Evolutionary conservation across 2,329 filamentous ascomycete genomes (phyloP).

Genomic region (Penicillium sp.): DNA sequence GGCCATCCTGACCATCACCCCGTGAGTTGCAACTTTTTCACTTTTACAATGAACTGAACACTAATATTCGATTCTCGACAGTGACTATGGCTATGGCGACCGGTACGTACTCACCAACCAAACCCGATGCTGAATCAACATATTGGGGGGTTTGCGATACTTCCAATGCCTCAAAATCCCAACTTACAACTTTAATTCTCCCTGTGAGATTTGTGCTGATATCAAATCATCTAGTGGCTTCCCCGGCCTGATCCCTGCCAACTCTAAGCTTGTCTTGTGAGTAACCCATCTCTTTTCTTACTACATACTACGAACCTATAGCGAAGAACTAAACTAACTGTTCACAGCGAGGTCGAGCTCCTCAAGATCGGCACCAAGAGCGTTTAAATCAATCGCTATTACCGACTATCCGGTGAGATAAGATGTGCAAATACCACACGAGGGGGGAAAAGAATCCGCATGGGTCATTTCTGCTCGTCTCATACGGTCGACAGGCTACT

Average conservation of each 20-base stretch:
- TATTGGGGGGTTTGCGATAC: background rate
- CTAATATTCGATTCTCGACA: slow-evolving; percentile 15
- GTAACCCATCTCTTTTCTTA: slow-evolving; percentile 38
- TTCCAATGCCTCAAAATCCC: background rate
- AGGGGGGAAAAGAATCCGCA: background rate
- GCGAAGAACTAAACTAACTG: slow-evolving; percentile 10
- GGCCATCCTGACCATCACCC: slow-evolving; percentile 76
- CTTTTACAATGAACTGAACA: background rate
- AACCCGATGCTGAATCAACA: background rate
- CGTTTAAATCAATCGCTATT: slow-evolving; percentile 27
- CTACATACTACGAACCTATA: background rate
- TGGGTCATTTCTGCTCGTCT: background rate
- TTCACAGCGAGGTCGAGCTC: slow-evolving; percentile 64
- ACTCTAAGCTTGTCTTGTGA: slow-evolving; percentile 80
- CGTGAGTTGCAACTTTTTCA: slow-evolving; percentile 50
- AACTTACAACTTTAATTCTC: background rate
- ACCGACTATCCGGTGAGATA: background rate
- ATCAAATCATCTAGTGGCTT: slow-evolving; percentile 60
- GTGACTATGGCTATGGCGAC: slow-evolving; percentile 42
- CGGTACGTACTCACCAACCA: slow-evolving; percentile 31
- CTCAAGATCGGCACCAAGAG: slow-evolving; percentile 59
- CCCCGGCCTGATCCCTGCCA: slow-evolving; percentile 71
- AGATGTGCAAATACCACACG: background rate
- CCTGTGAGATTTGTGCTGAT: background rate
- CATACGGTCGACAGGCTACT: background rate